Base-by-base conservation (phyloP, 345 rosid species). In the Linum usitatissimum region DNA sequence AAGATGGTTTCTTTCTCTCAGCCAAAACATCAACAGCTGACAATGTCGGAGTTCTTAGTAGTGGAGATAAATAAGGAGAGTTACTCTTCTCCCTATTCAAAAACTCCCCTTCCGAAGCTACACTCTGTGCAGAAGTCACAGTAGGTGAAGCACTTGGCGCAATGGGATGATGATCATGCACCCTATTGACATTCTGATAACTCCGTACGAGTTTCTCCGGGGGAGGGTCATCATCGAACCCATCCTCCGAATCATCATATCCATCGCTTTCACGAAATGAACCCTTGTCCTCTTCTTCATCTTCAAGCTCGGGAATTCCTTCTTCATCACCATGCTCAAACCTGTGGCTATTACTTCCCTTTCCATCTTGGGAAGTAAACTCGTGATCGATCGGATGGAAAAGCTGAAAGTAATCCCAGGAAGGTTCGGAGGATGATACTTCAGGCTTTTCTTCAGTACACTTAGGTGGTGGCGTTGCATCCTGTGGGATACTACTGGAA, bases 361-460 rank as follows among this genome's bases (percentile, higher is more conserved):
- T 78, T 17, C 73, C 86, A 57, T 78, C 83, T 68, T 77, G 81
- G 66, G 78, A 75, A 30, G 97, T 78, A 68, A 83, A 76, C 51
- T 79, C 84, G 62, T 68, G 67, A 67, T 86, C 95, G 23, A 76
- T 74, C 18, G 94, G 90, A 71, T 83, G 90, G 69, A 59, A 73
- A 70, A 78, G 83, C 62, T 79, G 86, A 77, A 93, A 90, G 75
- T 73, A 93, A 79, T 93, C 99, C 99, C 99, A 93, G 57, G 94
- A 79, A 68, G 69, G 80, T 66, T 86, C 87, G 64, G 68, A 68
- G 51, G 51, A 15, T 31, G 79, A 72, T 30, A 63, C 34, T 66
- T 86, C 87, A 30, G 79, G 73, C 63, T 74, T 80, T 62, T 67
- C 84, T 62, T 67, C 84, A 20, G 70, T 39, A 30, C 76, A 76